Evolutionary conservation across 768 basidiomycete species (phyloP).

Genomic region (Leccinum boreale): DNA sequence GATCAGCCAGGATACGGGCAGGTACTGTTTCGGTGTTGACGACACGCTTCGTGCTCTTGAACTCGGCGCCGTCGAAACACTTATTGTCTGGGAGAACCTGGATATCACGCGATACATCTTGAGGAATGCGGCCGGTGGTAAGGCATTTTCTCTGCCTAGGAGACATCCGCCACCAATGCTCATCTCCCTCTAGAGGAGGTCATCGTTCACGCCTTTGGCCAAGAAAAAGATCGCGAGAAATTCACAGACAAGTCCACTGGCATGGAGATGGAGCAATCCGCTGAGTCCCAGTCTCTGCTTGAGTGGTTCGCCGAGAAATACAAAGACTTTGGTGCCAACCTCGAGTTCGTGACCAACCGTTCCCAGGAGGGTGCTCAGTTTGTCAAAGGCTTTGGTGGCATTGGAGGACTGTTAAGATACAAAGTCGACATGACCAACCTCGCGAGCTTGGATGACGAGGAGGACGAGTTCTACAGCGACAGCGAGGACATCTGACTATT

Average conservation of each 20-base stretch:
- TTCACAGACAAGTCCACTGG: slow-evolving; percentile 95
- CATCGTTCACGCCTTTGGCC: slow-evolving; percentile 76
- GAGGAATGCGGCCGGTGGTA: slow-evolving; percentile 90
- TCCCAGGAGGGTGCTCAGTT: slow-evolving; percentile 98
- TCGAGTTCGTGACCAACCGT: slow-evolving; percentile 94
- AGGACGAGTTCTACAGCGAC: slow-evolving; percentile 81
- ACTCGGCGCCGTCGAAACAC: slow-evolving; percentile 92
- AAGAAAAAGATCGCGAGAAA: slow-evolving; percentile 91
- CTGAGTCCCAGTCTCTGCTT: slow-evolving; percentile 81
- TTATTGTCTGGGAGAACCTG: slow-evolving; percentile 98
- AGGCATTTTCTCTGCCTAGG: slow-evolving; percentile 13
- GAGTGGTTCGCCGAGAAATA: slow-evolving; percentile 99
- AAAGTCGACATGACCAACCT: slow-evolving; percentile 95
- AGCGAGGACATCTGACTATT: slow-evolving; percentile 80
- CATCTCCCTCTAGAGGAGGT: slow-evolving; percentile 62
- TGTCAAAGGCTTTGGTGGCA: slow-evolving; percentile 98
- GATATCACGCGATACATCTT: slow-evolving; percentile 86
- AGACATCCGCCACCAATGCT: not conserved
- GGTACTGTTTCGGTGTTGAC: slow-evolving; percentile 96
- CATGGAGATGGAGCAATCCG: slow-evolving; percentile 88
- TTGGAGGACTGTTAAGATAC: slow-evolving; percentile 93
- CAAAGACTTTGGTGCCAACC: slow-evolving; percentile 93
- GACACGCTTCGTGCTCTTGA: slow-evolving; percentile 97
- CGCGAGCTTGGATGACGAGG: slow-evolving; percentile 66
- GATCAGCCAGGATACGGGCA: slow-evolving; percentile 94